Evolutionary conservation across 2,329 filamentous ascomycete genomes (phyloP), one percentile per base, ranked within the genome.

Genomic region (Volutella citrinella): DNA sequence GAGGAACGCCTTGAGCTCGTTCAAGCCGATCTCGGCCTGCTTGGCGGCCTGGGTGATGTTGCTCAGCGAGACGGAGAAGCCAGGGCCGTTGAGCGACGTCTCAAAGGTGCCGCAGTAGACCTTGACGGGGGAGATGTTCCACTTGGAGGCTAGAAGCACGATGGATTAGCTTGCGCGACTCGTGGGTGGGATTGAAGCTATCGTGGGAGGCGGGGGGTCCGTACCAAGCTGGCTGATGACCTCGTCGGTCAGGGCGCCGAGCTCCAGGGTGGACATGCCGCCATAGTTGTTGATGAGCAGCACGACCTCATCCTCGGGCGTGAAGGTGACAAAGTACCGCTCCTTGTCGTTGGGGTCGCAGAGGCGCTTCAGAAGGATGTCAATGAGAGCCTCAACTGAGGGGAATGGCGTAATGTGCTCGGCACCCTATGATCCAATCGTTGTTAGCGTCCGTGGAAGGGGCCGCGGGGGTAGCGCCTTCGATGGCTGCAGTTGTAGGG

Each of bases 251-350:
- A 38, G 30, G 11, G 30, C 36, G 12, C 36, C 30, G 14, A 38
- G 30, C 13, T 38, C 36, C 11, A 38, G 36, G 18, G 30, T 34
- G 18, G 36, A 38, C 12, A 34, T 15, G 7, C 36, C 36, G n/a
- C 36, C 36, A 28, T 34, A 34, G 30, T 38, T 38, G 27, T 38
- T 38, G 21, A 34, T 30, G 22, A 38, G 36, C 18, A 38, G 27
- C 15, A 38, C 22, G 8, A 30, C 21, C 25, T 33, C 35, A 13
- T 30, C 26, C 18, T 27, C 27, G 18, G 29, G 29, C 16, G 33
- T 31, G 14, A 38, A 38, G 7, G 27, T 25, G 14, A 38, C 27
- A 27, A 34, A 38, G 25, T 28, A 19, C 19, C 36, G 30, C 21
- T 38, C 36, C 21, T 38, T 34, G 14, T 38, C 36, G 27, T 34